These are phyloP conservation scores for Iberis pinnata DNA, from an alignment of 345 rosid genomes.

Conservation along the genomic window DNA sequence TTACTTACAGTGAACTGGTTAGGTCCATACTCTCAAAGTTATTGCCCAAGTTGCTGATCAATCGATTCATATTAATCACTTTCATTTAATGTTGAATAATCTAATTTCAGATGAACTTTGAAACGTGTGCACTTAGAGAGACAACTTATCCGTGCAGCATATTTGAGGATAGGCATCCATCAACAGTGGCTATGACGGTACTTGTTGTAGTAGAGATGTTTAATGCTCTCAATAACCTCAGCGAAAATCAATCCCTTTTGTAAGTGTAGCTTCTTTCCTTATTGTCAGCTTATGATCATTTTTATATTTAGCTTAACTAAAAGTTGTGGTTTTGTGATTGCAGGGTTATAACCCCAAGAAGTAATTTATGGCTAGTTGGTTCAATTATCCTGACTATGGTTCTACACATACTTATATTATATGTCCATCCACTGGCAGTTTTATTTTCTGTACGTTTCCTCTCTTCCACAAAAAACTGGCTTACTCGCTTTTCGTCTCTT, in stretches of 20 bases:
- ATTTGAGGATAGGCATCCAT: constrained; percentile 93
- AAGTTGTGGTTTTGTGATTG: constrained; percentile 28
- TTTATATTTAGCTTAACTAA: constrained; percentile 6
- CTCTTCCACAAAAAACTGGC: constrained; percentile 3
- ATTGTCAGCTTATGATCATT: constrained; percentile 4
- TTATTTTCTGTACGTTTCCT: constrained; percentile 84
- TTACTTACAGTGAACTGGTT: constrained; percentile 84
- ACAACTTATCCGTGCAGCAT: constrained; percentile 85
- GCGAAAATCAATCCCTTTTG: constrained; percentile 96
- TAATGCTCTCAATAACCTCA: constrained; percentile 95
- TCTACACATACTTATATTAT: constrained; percentile 75
- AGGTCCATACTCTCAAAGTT: constrained; percentile 17
- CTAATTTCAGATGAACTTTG: constrained; percentile 78
- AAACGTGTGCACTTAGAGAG: constrained; percentile 78
- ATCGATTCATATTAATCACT: neutral
- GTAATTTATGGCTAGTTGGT: constrained; percentile 94
- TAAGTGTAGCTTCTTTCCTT: constrained; percentile 39
- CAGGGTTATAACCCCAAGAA: constrained; percentile 95
- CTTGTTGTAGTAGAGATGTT: constrained; percentile 99
- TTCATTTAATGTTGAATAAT: constrained; percentile 3
- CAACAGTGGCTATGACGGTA: constrained; percentile 95
- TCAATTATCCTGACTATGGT: constrained; percentile 89
- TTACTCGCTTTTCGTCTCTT: neutral
- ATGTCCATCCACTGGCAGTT: constrained; percentile 73
- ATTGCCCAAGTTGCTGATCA: constrained; percentile 7